Percentiles rank a stretch among this genome's conserved stretches.
Evolutionary conservation across 2,329 filamentous ascomycete genomes (phyloP).

Genomic region (Cadophora sp.): DNA sequence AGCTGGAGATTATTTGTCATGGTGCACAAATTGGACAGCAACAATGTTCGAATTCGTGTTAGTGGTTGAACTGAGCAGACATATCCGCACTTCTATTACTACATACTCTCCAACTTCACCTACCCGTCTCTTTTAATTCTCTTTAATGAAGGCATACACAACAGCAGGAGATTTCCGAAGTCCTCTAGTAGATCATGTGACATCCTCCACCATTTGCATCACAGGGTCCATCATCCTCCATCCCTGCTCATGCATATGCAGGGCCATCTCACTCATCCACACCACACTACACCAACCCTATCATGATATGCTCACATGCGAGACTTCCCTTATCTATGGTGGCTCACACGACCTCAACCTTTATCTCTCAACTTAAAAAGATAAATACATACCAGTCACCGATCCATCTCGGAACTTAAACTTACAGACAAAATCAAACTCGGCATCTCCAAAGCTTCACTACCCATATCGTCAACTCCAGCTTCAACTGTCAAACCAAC

Average conservation of each 20-base stretch:
- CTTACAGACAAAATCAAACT: background rate
- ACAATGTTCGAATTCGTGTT: too few species aligned
- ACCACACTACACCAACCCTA: conserved; percentile 3
- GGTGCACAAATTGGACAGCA: too few species aligned
- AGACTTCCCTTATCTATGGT: conserved; percentile 6
- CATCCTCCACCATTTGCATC: background rate
- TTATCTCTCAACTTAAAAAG: background rate
- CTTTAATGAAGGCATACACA: too few species aligned
- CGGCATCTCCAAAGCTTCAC: background rate
- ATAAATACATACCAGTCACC: background rate
- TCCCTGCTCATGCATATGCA: conserved; percentile 15
- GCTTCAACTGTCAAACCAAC: background rate
- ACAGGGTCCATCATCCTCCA: background rate
- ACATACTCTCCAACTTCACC: too few species aligned
- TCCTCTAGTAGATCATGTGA: background rate
- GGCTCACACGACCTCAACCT: conserved; percentile 13
- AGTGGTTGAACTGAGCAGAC: too few species aligned
- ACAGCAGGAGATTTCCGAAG: too few species aligned
- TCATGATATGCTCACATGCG: conserved; percentile 13
- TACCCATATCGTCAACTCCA: background rate
- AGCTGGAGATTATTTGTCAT: too few species aligned
- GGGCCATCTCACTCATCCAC: conserved; percentile 3
- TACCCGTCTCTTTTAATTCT: too few species aligned
- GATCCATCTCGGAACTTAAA: background rate
- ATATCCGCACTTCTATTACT: too few species aligned